These are phyloP conservation scores for Fomitiporia mediterranea DNA, from an alignment of 1,284 basidiomycete species.

Conservation along the genomic window DNA sequence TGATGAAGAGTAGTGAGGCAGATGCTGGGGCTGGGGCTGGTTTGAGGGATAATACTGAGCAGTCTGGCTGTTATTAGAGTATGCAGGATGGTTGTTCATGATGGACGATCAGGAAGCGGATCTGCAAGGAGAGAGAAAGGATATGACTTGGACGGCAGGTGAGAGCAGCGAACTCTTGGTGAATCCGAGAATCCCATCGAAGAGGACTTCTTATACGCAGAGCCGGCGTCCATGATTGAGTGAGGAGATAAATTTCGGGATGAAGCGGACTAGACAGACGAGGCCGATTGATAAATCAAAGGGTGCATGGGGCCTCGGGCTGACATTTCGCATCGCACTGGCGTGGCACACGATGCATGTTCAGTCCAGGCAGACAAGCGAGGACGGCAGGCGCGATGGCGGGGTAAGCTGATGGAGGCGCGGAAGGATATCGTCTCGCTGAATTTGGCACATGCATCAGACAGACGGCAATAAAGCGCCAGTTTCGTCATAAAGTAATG, in stretches of 20 bases:
- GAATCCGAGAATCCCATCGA: constrained; percentile 12
- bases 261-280: neutral
- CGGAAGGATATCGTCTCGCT: neutral
- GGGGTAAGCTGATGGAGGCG: constrained; percentile 3
- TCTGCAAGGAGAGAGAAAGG: constrained; percentile 10
- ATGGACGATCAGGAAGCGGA: constrained; percentile 11
- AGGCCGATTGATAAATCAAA: constrained; percentile 11
- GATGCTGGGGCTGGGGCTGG: neutral
- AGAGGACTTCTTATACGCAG: constrained; percentile 14
- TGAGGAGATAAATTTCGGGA: neutral
- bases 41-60: neutral
- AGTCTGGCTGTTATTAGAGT: constrained; percentile 6
- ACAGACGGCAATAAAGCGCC: neutral
- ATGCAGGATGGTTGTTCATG: constrained; percentile 15
- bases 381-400: neutral
- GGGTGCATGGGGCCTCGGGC: neutral
- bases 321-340: neutral
- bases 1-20: neutral
- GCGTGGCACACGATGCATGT: constrained; percentile 9
- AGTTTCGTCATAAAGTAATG: neutral
- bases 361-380: neutral
- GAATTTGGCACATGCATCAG: constrained; percentile 1
- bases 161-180: constrained; percentile 6
- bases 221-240: constrained; percentile 1
- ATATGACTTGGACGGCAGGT: neutral